Base-by-base conservation (phyloP, 768 basidiomycete genomes). In the Mycena kentingensis region DNA sequence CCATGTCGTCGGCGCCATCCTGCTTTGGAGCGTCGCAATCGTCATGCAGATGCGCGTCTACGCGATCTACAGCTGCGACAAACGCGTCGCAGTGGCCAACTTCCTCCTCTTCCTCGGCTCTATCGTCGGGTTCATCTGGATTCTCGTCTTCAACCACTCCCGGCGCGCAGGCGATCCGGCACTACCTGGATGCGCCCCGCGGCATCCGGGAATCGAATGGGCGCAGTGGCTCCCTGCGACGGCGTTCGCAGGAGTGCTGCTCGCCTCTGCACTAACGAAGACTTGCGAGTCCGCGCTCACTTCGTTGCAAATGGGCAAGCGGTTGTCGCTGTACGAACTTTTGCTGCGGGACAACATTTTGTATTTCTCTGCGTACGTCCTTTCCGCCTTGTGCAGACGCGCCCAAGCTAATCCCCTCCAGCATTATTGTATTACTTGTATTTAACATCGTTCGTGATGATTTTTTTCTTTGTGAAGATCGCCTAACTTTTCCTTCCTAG, bases 31-130 rank as follows among this genome's bases (percentile, higher is more conserved):
- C 25, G 68, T 80, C 16, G 76, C 79, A 58, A 74, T 79, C 15
- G 63, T 78, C 52, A 76, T 80, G 74, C 76, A 77, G 58, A 54
- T 79, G 16, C 68, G 77, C 10, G 65, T 79, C 27, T 77, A 77
- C 52, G 75, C 74, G 0, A 51, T 80, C 10, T 80, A 65, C 46
- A 60, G 64, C 21, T 71, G 72, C 39, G 77, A 74, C 2, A 71
- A 69, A 53, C 69, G 62, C 56, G 60, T 78, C 2, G 75, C 72
- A 5, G 8, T 70, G 3, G 50, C 77, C 43, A 77, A 77, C 51
- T 66, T 55, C 5, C 2, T 69, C 5, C 66, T 78, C 4, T 78
- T 80, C 58, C 31, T 67, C 11, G 63, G 60, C 10, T 77, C 77
- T 7, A 72, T 80, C n/a, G 69, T 58, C 4, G 67, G 65, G 0